Base-by-base conservation (phyloP, 768 basidiomycete species). In the Leccinum barrowsii region DNA sequence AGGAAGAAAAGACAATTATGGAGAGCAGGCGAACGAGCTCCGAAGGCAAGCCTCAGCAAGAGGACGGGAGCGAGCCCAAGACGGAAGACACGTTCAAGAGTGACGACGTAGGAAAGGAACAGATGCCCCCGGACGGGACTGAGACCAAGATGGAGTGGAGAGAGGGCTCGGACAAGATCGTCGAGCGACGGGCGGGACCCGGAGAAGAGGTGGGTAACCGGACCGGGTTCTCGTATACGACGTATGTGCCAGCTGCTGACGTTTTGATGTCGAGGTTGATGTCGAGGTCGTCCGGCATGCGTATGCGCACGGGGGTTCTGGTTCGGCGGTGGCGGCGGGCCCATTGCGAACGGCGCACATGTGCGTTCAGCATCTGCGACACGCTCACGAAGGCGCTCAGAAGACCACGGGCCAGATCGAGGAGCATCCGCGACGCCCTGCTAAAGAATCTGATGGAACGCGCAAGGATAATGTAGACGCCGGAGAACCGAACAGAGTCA, bases 121-220 rank as follows among this genome's bases (percentile, higher is more conserved):
- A 82, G 48, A 69, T 66, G 7, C 74, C 74, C 10, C 80, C 82
- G 2, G 81, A 85, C 59, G 80, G 82, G 17, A 70, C 61, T 2
- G 78, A 74, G 49, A 58, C 35, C 4, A 42, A 42, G 17, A 60
- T 76, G 24, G 86, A 90, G 65, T 93, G 89, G 85, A 77, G 78
- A 66, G 90, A 94, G 67, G 89, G 89, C 3, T 77, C 81, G 30
- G 81, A 87, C 67, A 77, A 77, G 32, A 70, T 94, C 48, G 75
- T 91, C 30, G 92, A 94, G 67, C 75, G 80, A 37, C 79, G 80
- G 10, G 67, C 63, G 5, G 81, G 81, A 2, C 81, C 82, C 4
- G 86, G 85, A 22, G 83, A 84, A 57, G 90, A 90, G 76, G 89
- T 90, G 56, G n/a, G 82, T 51, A 21, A n/a, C 37, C 8, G 8